Base-by-base conservation (phyloP, 257 asterid genomes). In the Avicennia marina region DNA sequence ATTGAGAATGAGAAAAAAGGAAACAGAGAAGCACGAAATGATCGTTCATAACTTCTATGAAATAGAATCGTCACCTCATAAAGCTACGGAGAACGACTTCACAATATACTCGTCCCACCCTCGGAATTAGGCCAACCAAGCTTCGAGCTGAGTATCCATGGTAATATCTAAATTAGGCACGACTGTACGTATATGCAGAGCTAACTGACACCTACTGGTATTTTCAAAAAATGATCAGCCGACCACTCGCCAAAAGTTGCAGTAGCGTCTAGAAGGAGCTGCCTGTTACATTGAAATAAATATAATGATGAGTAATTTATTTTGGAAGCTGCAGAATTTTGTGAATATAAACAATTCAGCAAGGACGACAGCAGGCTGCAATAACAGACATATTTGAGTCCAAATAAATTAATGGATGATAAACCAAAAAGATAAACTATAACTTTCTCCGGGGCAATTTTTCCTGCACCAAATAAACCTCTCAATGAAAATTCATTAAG, bases 121-220 rank as follows among this genome's bases (percentile, higher is more conserved):
- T n/a, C n/a, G n/a, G n/a, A n/a, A n/a, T n/a, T n/a, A n/a, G n/a
- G n/a, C n/a, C n/a, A n/a, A n/a, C n/a, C n/a, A n/a, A n/a, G n/a
- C n/a, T n/a, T n/a, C n/a, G 34, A 29, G 34, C 34, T 4, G 34
- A 29, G 34, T 29, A 29, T 4, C 4, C 34, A 29, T 29, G 34
- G n/a, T n/a, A n/a, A n/a, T n/a, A 29, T 60, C 76, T 74, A 74
- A 58, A 69, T 45, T 45, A 62, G 67, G 61, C 41, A 69, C 59
- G 36, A 67, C 76, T 65, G 73, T 74, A 73, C 67, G 72, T 69
- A 74, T 65, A 69, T 74, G 72, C 78, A 68, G 69, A 73, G 38
- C 69, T 64, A 64, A 59, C 66, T 41, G 27, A 27, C 39, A 68
- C 42, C 71, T 39, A 68, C 66, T 46, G 64, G 13, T 59, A 60